Evolutionary conservation across 495 filamentous ascomycete species (phyloP).

Genomic region (Penicillium herquei): DNA sequence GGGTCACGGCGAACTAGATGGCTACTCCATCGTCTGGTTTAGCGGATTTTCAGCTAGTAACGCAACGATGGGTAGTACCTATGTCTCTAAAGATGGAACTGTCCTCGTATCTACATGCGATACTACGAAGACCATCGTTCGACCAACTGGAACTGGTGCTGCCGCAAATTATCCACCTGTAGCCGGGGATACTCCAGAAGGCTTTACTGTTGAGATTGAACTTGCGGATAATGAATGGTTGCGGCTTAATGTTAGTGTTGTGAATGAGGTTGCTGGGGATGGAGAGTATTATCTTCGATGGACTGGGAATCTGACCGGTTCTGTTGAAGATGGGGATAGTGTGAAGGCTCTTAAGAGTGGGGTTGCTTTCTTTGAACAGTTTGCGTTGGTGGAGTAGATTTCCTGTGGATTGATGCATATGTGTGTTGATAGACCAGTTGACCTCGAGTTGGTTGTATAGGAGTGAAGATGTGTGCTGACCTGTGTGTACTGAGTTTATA

Average conservation of each 20-base stretch:
- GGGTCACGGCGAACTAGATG: constrained; percentile 38
- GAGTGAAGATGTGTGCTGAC: too few species aligned
- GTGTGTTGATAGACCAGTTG: too few species aligned
- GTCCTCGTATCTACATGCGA: constrained; percentile 20
- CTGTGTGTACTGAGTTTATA: too few species aligned
- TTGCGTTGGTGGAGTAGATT: constrained; percentile 14
- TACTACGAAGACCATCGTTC: constrained; percentile 10
- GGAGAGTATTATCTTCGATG: constrained; percentile 25
- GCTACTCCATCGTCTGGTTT: constrained; percentile 44
- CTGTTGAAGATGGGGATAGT: constrained; percentile 6
- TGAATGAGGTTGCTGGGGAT: constrained; percentile 14
- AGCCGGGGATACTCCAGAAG: constrained; percentile 17
- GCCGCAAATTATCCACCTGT: constrained; percentile 21
- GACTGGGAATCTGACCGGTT: constrained; percentile 24
- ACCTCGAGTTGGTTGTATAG: too few species aligned
- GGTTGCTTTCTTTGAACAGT: constrained; percentile 26
- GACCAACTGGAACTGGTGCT: constrained; percentile 12
- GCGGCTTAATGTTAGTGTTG: constrained; percentile 20
- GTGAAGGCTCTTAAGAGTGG: neutral
- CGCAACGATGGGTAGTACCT: constrained; percentile 30
- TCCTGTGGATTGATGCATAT: neutral
- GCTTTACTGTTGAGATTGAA: constrained; percentile 17
- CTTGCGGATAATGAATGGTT: constrained; percentile 6
- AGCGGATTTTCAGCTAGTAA: constrained; percentile 22
- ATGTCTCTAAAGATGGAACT: constrained; percentile 27